Evolutionary conservation across 495 filamentous ascomycete genomes (phyloP).

Genomic region (Penicillium paxilli): DNA sequence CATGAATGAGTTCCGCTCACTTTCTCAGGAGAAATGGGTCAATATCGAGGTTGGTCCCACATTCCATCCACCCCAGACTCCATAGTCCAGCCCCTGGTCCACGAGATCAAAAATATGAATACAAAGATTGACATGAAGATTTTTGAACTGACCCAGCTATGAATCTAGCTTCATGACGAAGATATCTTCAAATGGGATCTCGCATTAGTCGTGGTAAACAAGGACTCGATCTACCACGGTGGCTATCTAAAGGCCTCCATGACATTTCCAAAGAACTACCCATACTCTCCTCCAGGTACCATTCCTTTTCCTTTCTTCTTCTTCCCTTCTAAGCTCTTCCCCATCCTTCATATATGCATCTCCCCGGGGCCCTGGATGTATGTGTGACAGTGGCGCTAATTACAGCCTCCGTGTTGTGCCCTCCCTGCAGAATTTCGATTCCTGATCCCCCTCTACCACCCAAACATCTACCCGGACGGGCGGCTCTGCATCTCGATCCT

Average conservation of each 20-base stretch:
- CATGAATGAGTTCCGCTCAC: constrained; percentile 83
- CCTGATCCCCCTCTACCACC: constrained; percentile 78
- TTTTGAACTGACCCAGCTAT: background rate
- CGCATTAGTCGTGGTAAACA: constrained; percentile 87
- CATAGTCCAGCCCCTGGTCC: background rate
- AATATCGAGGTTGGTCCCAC: constrained; percentile 68
- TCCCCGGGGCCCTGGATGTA: too few relatives aligned
- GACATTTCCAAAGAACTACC: constrained; percentile 87
- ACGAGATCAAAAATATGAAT: background rate
- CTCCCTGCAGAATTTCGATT: constrained; percentile 71
- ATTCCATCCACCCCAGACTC: background rate
- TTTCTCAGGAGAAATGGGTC: constrained; percentile 89
- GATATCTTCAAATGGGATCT: constrained; percentile 86
- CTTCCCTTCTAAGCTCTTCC: constrained; percentile 2
- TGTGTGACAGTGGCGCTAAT: background rate
- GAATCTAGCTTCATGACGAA: constrained; percentile 62
- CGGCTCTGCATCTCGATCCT: constrained; percentile 96
- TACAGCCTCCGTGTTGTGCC: background rate
- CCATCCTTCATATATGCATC: background rate
- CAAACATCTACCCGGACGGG: constrained; percentile 90
- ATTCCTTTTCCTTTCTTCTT: too few relatives aligned
- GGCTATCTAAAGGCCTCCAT: constrained; percentile 91
- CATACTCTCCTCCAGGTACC: constrained; percentile 80
- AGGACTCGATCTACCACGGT: constrained; percentile 86
- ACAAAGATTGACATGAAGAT: background rate